phyloP scores from a whole-genome alignment of 768 basidiomycete species.

The Floccularia luteovirens region DNA sequence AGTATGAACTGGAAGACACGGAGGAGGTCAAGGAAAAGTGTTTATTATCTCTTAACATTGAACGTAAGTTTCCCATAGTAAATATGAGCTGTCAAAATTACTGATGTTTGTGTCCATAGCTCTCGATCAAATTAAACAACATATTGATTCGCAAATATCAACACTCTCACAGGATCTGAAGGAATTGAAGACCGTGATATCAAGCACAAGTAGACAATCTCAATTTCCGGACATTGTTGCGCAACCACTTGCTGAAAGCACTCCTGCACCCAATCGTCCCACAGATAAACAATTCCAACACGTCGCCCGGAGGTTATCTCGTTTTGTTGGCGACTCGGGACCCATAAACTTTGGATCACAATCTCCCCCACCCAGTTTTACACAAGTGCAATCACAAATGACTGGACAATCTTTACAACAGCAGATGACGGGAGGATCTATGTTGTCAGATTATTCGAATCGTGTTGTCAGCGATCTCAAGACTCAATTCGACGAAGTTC shows the following conservation, averaged over 20 bases:
- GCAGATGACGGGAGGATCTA: conserved; percentile 70
- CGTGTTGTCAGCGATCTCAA: conserved; percentile 79
- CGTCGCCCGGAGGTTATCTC: conserved; percentile 68
- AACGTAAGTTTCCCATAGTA: conserved; percentile 58
- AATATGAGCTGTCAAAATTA: background rate
- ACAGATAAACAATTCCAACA: conserved; percentile 69
- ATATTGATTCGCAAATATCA: conserved; percentile 90
- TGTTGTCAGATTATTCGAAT: conserved; percentile 62
- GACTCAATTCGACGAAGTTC: conserved; percentile 92
- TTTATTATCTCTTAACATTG: conserved; percentile 88
- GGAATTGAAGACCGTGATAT: conserved; percentile 69
- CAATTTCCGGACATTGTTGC: conserved; percentile 39
- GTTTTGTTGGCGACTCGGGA: conserved; percentile 45
- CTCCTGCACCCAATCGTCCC: conserved; percentile 59
- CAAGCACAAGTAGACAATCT: conserved; percentile 39
- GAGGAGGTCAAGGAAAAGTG: conserved; percentile 88
- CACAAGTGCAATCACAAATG: conserved; percentile 46
- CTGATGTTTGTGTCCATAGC: conserved; percentile 38
- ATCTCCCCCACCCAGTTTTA: conserved; percentile 13
- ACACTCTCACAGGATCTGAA: conserved; percentile 82
- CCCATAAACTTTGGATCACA: conserved; percentile 18
- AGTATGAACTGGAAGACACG: conserved; percentile 93
- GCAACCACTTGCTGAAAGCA: conserved; percentile 58
- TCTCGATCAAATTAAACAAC: conserved; percentile 97
- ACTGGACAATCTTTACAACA: conserved; percentile 66